These are phyloP conservation scores for Candida jianshihensis DNA, from an alignment of 805 yeast species.

Conservation along the genomic window DNA sequence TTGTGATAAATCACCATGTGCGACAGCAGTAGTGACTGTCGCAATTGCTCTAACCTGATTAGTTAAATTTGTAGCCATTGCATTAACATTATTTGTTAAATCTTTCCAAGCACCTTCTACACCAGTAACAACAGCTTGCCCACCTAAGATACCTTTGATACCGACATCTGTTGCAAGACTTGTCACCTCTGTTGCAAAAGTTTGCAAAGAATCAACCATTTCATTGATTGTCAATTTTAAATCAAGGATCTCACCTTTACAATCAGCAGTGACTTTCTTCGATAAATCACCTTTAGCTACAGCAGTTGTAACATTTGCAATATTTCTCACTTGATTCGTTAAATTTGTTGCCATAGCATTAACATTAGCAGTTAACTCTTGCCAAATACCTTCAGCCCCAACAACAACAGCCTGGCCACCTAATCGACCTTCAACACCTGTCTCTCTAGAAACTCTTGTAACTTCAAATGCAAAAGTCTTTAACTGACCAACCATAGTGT, in stretches of 20 bases:
- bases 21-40: conserved; percentile 88
- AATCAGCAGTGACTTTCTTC: conserved; percentile 81
- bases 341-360: conserved; percentile 87
- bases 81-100: conserved; percentile 83
- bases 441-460: conserved; percentile 80
- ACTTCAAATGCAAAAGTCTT: conserved; percentile 86
- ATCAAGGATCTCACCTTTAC: conserved; percentile 85
- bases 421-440: conserved; percentile 80
- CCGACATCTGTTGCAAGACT: conserved; percentile 91
- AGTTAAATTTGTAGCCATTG: conserved; percentile 88
- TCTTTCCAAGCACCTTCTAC: conserved; percentile 92
- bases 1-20: conserved; percentile 87
- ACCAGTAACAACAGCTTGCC: conserved; percentile 84
- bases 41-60: conserved; percentile 92
- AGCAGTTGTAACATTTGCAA: conserved; percentile 80
- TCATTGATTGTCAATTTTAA: conserved; percentile 81
- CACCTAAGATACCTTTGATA: conserved; percentile 87
- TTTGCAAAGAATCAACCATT: conserved; percentile 88
- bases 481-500: conserved; percentile 84
- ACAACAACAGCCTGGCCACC: conserved; percentile 86
- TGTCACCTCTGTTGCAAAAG: conserved; percentile 83
- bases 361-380: conserved; percentile 81
- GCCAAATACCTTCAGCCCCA: conserved; percentile 85
- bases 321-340: conserved; percentile 83
- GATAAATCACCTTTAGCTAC: conserved; percentile 87